These are phyloP conservation scores for Penicilliopsis zonata DNA, from an alignment of 495 filamentous ascomycete species.

Conservation along the genomic window DNA sequence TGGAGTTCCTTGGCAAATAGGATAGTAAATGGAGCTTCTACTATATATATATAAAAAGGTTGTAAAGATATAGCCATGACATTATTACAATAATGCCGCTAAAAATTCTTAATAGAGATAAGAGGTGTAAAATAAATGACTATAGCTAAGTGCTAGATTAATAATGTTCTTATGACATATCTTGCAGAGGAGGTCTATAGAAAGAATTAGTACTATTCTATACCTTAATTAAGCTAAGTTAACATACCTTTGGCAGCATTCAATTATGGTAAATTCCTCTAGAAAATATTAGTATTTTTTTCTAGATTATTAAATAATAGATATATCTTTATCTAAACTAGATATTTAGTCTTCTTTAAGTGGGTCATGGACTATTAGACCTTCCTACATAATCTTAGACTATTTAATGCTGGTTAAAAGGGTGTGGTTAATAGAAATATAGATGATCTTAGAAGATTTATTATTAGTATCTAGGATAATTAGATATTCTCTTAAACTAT, in stretches of 20 bases:
- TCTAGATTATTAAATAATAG: conserved; percentile 49
- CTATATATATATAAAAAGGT: conserved; percentile 53
- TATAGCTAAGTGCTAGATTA: conserved; percentile 18
- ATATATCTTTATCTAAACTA: conserved; percentile 75
- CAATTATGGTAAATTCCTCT: conserved; percentile 98
- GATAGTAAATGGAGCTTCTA: too few relatives aligned
- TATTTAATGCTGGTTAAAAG: too few relatives aligned
- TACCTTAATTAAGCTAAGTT: conserved; percentile 86
- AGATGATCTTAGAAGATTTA: too few relatives aligned
- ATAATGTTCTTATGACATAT: conserved; percentile 33
- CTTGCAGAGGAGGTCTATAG: too few relatives aligned
- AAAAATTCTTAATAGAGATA: conserved; percentile 15
- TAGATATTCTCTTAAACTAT: too few relatives aligned
- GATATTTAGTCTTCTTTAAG: conserved; percentile 25
- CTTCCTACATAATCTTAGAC: too few relatives aligned
- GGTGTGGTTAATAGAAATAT: too few relatives aligned
- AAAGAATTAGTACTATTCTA: conserved; percentile 91
- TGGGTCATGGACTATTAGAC: too few relatives aligned
- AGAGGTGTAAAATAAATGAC: too few relatives aligned
- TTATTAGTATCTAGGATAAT: too few relatives aligned
- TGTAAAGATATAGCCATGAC: conserved; percentile 46
- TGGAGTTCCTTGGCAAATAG: too few relatives aligned
- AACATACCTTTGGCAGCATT: conserved; percentile 90
- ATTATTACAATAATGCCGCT: conserved; percentile 30
- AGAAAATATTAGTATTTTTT: conserved; percentile 98